Percentiles rank a stretch among this genome's conserved stretches.
These are phyloP conservation scores for Ophiocordyceps camponoti-saundersi DNA, from an alignment of 2,329 filamentous ascomycete genomes.

Conservation along the genomic window DNA sequence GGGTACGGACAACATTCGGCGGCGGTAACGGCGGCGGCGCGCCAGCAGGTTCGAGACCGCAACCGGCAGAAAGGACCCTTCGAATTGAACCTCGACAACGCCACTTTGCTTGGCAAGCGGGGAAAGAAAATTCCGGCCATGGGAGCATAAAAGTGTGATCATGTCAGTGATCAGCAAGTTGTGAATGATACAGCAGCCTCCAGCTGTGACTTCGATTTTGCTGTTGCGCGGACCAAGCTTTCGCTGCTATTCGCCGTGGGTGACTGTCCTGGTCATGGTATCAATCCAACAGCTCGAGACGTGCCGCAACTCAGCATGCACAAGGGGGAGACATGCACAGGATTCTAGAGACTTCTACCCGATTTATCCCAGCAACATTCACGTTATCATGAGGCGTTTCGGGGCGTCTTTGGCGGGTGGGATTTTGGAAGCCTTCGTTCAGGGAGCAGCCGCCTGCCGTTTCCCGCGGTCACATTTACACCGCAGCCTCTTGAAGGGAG, in stretches of 20 bases:
- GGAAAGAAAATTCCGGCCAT: slow-evolving; percentile 34
- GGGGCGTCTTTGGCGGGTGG: slow-evolving; percentile 4
- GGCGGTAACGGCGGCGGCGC: slow-evolving; percentile 66
- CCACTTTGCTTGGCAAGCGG: slow-evolving; percentile 67
- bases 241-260: neutral
- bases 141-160: slow-evolving; percentile 13
- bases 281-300: too few species aligned
- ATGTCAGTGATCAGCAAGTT: neutral
- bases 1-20: slow-evolving; percentile 86
- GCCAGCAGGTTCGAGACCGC: slow-evolving; percentile 55
- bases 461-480: neutral
- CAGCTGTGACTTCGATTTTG: neutral
- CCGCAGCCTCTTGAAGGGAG: neutral
- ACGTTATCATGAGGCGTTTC: slow-evolving; percentile 5
- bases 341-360: neutral
- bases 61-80: slow-evolving; percentile 65
- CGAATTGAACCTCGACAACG: slow-evolving; percentile 80
- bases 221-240: neutral
- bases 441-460: neutral
- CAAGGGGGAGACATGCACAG: neutral
- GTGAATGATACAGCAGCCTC: too few species aligned
- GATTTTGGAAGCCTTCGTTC: neutral
- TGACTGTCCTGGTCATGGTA: neutral
- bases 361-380: neutral
- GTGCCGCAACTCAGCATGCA: neutral